phyloP scores from a whole-genome alignment of 768 basidiomycete genomes.

The Agrocybe praecox region DNA sequence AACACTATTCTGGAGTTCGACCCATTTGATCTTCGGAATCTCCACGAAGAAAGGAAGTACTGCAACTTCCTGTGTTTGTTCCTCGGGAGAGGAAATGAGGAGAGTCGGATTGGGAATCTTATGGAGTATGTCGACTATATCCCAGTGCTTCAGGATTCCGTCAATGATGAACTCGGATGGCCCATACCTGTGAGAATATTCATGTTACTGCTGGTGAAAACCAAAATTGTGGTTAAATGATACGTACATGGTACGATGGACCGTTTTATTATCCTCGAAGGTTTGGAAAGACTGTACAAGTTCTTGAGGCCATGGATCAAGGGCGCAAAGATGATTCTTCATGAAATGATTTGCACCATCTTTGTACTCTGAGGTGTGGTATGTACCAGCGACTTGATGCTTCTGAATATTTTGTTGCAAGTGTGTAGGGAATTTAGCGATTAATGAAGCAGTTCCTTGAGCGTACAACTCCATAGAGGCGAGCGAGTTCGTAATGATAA shows the following conservation, averaged over 20 bases:
- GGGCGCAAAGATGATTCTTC: conserved; percentile 32
- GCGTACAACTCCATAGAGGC: conserved; percentile 27
- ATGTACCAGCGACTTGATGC: conserved; percentile 25
- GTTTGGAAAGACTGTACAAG: conserved; percentile 25
- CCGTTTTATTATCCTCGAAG: conserved; percentile 29
- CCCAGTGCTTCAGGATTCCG: conserved; percentile 22
- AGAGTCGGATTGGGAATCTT: conserved; percentile 22
- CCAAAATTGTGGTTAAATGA: neutral
- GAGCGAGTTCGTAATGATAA: conserved; percentile 33
- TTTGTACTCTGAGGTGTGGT: conserved; percentile 30
- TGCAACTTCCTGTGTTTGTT: conserved; percentile 21
- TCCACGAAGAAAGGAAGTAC: conserved; percentile 16
- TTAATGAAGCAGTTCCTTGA: conserved; percentile 22
- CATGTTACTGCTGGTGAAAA: neutral
- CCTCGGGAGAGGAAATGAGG: conserved; percentile 21
- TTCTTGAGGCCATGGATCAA: conserved; percentile 35
- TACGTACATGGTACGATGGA: conserved; percentile 34
- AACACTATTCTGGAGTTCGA: conserved; percentile 16
- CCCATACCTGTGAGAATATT: conserved; percentile 29
- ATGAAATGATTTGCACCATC: conserved; percentile 29
- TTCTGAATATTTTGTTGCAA: conserved; percentile 26
- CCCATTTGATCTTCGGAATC: conserved; percentile 21
- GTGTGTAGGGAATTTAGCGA: conserved; percentile 25
- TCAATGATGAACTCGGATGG: conserved; percentile 33
- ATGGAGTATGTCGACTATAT: conserved; percentile 20